These are phyloP conservation scores for Phialophora tarda DNA, from an alignment of 2,329 filamentous ascomycete species.

Conservation along the genomic window DNA sequence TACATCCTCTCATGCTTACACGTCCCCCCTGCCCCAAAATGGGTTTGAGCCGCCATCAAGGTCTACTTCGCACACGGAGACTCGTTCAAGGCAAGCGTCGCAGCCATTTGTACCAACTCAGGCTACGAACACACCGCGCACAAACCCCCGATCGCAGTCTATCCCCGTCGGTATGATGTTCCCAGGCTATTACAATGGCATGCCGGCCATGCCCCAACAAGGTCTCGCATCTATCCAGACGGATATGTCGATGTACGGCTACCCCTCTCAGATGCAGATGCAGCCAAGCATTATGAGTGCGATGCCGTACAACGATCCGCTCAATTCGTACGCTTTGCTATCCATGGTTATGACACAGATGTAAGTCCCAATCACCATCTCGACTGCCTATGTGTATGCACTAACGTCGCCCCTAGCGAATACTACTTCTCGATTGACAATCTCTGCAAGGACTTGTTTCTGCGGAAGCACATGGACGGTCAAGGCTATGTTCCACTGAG, in stretches of 20 bases:
- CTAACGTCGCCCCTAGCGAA: constrained; percentile 62
- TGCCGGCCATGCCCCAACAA: constrained; percentile 41
- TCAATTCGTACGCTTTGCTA: constrained; percentile 63
- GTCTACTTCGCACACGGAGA: constrained; percentile 49
- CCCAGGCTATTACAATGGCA: constrained; percentile 41
- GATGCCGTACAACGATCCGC: constrained; percentile 62
- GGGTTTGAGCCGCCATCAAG: constrained; percentile 48
- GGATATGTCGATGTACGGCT: constrained; percentile 50
- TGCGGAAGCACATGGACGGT: constrained; percentile 91
- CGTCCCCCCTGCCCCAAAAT: constrained; percentile 48
- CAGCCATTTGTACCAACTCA: constrained; percentile 40
- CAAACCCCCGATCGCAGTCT: constrained; percentile 65
- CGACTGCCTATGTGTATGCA: background rate
- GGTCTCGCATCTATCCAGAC: constrained; percentile 37
- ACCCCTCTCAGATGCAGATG: constrained; percentile 57
- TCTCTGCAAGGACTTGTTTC: constrained; percentile 86
- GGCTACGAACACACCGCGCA: constrained; percentile 35
- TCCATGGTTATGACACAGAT: constrained; percentile 66
- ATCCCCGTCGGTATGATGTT: constrained; percentile 53
- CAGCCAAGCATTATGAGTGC: constrained; percentile 58
- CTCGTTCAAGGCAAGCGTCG: constrained; percentile 47
- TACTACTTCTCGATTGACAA: constrained; percentile 99
- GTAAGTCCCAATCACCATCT: constrained; percentile 47
- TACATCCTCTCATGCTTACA: constrained; percentile 45
- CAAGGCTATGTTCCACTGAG: constrained; percentile 86